Evolutionary conservation across 441 rosid species (phyloP).

Genomic region (Brassica balearica): DNA sequence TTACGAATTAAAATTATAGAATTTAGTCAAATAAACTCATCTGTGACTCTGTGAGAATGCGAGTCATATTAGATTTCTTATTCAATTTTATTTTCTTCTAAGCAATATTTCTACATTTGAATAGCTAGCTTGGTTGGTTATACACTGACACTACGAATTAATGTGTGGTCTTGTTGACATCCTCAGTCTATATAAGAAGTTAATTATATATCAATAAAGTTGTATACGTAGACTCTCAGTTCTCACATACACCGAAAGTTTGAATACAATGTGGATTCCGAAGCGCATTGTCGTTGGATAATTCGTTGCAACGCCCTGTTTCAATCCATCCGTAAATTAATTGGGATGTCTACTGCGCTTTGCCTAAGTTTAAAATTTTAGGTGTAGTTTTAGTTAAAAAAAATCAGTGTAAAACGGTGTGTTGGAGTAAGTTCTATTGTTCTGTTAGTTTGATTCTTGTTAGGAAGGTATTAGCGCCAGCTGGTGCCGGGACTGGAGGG

Average conservation of each 20-base stretch:
- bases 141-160: neutral
- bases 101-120: neutral
- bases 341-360: conserved; percentile 20
- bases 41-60: conserved; percentile 8
- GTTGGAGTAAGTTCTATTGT: too few relatives aligned
- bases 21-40: neutral
- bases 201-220: conserved; percentile 4
- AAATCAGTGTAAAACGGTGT: too few relatives aligned
- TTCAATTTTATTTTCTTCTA: neutral
- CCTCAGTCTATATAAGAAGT: neutral
- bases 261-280: conserved; percentile 8
- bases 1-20: conserved; percentile 1
- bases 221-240: neutral
- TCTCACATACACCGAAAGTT: neutral
- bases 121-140: neutral
- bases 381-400: neutral
- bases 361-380: conserved; percentile 3
- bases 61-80: neutral
- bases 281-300: neutral
- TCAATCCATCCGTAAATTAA: neutral
- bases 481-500: too few relatives aligned
- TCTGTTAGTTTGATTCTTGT: too few relatives aligned
- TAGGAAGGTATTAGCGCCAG: too few relatives aligned
- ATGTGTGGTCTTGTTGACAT: conserved; percentile 5
- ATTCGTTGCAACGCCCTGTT: conserved; percentile 3